Evolutionary conservation across 169 alveolate species (phyloP).

Genomic region (Amoebophrya sp.): DNA sequence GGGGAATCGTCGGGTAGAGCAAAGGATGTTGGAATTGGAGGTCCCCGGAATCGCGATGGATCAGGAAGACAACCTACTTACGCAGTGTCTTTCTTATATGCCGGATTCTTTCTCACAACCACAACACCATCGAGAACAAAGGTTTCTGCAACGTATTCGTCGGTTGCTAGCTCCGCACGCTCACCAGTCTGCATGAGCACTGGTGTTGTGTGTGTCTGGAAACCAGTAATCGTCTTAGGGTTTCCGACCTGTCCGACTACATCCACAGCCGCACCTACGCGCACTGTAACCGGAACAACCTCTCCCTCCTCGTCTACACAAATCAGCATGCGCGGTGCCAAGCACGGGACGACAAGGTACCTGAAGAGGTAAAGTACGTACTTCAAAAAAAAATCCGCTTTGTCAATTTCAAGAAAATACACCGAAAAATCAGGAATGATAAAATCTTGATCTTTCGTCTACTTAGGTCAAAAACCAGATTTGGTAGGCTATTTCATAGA

Average conservation of each 20-base stretch:
- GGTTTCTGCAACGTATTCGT: constrained; percentile 48
- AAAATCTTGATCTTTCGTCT: too few species aligned
- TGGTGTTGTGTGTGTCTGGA: constrained; percentile 97
- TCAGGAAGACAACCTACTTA: too few species aligned
- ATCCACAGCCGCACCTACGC: constrained; percentile 88
- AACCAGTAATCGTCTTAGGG: constrained; percentile 62
- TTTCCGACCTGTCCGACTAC: constrained; percentile 79
- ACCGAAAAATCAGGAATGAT: not conserved
- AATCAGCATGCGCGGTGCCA: not conserved
- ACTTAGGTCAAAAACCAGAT: constrained; percentile 45
- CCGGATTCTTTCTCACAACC: constrained; percentile 49
- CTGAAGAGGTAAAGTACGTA: too few species aligned
- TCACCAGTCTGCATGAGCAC: constrained; percentile 59
- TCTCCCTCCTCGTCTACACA: constrained; percentile 67
- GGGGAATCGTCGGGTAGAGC: too few species aligned
- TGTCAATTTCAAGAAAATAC: not conserved
- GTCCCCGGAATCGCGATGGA: too few species aligned
- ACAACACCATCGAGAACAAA: constrained; percentile 53
- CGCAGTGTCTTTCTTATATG: constrained; percentile 35
- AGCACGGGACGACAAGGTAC: not conserved
- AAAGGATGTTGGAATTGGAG: too few species aligned
- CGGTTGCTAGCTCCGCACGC: constrained; percentile 52
- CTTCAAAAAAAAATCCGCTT: too few species aligned
- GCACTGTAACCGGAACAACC: constrained; percentile 69
- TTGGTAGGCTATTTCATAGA: not conserved